Evolutionary conservation across 495 filamentous ascomycete genomes (phyloP), one percentile per base, ranked within the genome.

Genomic region (Margaritispora aquatica): DNA sequence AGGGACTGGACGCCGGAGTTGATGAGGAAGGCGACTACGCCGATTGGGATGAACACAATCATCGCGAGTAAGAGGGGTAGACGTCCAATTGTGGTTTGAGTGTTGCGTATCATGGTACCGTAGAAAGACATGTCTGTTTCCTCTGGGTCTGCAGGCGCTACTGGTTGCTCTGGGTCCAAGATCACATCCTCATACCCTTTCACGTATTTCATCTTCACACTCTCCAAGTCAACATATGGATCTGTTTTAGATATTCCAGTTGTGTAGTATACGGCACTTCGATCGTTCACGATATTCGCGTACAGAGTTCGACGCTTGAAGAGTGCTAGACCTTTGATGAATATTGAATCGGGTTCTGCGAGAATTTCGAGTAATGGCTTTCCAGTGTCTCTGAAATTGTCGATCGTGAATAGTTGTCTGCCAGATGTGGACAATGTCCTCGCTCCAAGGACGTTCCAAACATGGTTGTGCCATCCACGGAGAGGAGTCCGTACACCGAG

Each of bases 211-310:
- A 90, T 72, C 23, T 84, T 79, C 29, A 90, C 68, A 1, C 78
- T 76, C 27, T 84, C 80, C 34, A 88, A 68, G 60, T 90, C 75
- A n/a, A 64, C 67, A 72, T 82, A 97, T 0, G 90, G 92, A 65
- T 97, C 88, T 2, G 75, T 84, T 51, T 80, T 80, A 7, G 86
- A 79, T 44, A 97, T 87, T 47, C 69, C 74, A 1, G 90, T 86
- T 0, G 94, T 96, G 71, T 95, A 97, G 73, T 86, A 94, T 3
- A 82, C 77, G 2, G 87, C 88, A 24, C 81, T 85, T 34, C 86
- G 78, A 71, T 97, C 93, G 67, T 96, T 96, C 59, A 88, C 72
- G 49, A 92, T 78, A 65, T 97, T 97, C 10, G 88, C 81, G 68
- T 97, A 97, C 1, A 93, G 73, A 20, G 77, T 83, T 27, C 85